Percentiles rank a stretch among this genome's conserved stretches.
These are phyloP conservation scores for Pseudodiploospora longispora DNA, from an alignment of 2,329 filamentous ascomycete genomes.

Conservation along the genomic window DNA sequence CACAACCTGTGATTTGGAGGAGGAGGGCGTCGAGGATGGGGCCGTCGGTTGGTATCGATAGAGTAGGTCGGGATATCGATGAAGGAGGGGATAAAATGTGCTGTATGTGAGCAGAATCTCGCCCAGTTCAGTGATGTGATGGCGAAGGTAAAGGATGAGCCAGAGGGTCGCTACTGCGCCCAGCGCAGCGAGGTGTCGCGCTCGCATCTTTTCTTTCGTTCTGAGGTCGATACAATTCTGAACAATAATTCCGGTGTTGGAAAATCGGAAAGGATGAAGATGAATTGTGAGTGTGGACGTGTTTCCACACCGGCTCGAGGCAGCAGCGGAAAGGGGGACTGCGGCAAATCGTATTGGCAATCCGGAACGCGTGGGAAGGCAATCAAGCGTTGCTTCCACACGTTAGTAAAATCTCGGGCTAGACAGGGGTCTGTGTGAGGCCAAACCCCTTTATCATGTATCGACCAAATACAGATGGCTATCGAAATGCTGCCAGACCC, in stretches of 20 bases:
- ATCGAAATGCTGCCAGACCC: no score
- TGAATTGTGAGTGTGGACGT: no score
- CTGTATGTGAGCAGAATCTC: conserved; percentile 8
- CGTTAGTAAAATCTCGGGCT: no score
- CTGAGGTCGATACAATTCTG: neutral
- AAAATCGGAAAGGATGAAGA: neutral
- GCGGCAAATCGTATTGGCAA: no score
- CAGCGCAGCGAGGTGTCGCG: conserved; percentile 5
- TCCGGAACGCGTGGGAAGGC: no score
- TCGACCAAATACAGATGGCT: no score
- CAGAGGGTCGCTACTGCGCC: conserved; percentile 5
- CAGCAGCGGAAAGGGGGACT: no score
- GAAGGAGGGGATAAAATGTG: conserved; percentile 9
- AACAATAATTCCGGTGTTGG: neutral
- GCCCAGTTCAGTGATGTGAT: conserved; percentile 7
- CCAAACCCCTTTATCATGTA: no score
- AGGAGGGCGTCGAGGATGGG: neutral
- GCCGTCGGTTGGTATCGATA: conserved; percentile 2
- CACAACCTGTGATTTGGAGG: conserved; percentile 3
- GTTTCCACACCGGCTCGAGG: no score
- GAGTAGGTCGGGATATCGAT: conserved; percentile 5
- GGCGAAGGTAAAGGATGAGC: conserved; percentile 5
- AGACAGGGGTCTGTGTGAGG: no score
- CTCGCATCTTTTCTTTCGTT: conserved; percentile 3
- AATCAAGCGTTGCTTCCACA: no score